phyloP scores from a whole-genome alignment of 208 protist genomes.

The Crithidia thermophila region DNA sequence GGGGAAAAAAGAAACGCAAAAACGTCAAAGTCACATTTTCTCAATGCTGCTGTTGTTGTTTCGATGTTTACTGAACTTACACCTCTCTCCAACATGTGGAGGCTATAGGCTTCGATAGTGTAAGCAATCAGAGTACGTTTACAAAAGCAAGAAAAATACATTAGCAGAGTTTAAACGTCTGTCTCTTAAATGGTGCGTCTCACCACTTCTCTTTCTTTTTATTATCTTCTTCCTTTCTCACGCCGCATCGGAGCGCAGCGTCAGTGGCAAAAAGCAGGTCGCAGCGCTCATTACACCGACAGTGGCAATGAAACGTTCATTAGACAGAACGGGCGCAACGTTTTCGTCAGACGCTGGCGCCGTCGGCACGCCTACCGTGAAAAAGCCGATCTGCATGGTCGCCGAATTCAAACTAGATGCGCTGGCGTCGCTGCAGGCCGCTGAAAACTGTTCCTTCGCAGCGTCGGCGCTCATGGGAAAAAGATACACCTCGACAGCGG shows the following conservation, averaged over 20 bases:
- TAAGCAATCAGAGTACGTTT: too few species aligned
- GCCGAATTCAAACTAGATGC: not conserved
- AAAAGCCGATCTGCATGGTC: conserved; percentile 45
- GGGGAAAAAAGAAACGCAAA: too few species aligned
- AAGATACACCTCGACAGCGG: conserved; percentile 35
- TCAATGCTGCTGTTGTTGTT: too few species aligned
- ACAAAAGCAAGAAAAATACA: too few species aligned
- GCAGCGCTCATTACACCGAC: conserved; percentile 40
- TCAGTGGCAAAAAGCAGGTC: conserved; percentile 19
- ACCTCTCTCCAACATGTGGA: too few species aligned
- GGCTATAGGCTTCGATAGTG: too few species aligned
- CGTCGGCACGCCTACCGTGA: conserved; percentile 36
- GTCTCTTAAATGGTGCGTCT: too few species aligned
- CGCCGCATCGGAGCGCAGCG: not conserved
- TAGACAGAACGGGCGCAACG: not conserved
- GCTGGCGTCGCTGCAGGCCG: not conserved
- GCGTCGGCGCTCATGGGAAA: conserved; percentile 17
- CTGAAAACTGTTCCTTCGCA: conserved; percentile 14
- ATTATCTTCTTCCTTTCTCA: too few species aligned
- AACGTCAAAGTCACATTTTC: too few species aligned
- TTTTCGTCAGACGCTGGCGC: not conserved
- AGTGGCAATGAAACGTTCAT: conserved; percentile 34
- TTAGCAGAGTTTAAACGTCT: too few species aligned
- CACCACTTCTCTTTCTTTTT: not conserved
- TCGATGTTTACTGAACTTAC: too few species aligned